Base-by-base conservation (phyloP, 805 yeast species). In the Teunomyces lycoperdinae region DNA sequence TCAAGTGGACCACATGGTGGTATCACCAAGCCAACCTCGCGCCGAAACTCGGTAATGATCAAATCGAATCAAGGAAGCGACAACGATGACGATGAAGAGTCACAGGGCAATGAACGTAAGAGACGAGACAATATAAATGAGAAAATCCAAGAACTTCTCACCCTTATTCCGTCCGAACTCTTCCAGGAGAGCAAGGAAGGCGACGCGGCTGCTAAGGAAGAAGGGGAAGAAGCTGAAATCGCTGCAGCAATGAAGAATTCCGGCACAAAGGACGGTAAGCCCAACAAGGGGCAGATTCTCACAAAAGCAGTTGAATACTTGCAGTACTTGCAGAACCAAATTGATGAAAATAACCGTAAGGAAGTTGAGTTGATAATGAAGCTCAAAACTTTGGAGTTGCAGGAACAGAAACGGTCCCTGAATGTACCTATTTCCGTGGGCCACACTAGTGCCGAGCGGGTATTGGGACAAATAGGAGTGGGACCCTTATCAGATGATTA, bases 221-320 rank as follows among this genome's bases (percentile, higher is more conserved):
- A 39, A 9, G 53, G 45, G 6, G 51, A 46, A 26, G 67, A 63
- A 5, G 63, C 58, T 9, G 63, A 54, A 16, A 58, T 61, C n/a
- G 67, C 67, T n/a, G 59, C 64, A 2, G 65, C 67, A 0, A 54
- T 62, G 42, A 64, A 60, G 46, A 65, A 61, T 42, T 58, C 70
- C 4, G 92, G 92, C 0, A 86, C 92, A 0, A 85, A 84, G 53
- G 92, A 86, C 57, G 94, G 92, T 2, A 86, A 85, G 55, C 95
- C 95, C 0, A 87, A 86, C 59, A 87, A 87, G 66, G 95, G 95
- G 1, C 92, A 86, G 61, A 85, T 87, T 2, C 68, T 87, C 49
- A 78, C 88, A 7, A 86, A 84, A 58, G 79, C 89, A 0, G 90
- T 87, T 2, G 90, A 85, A 51, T 87, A 85, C 58, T 79, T 87